Conservation (phyloP, 306 rosid genomes). For the Dryas alaskensis region DNA sequence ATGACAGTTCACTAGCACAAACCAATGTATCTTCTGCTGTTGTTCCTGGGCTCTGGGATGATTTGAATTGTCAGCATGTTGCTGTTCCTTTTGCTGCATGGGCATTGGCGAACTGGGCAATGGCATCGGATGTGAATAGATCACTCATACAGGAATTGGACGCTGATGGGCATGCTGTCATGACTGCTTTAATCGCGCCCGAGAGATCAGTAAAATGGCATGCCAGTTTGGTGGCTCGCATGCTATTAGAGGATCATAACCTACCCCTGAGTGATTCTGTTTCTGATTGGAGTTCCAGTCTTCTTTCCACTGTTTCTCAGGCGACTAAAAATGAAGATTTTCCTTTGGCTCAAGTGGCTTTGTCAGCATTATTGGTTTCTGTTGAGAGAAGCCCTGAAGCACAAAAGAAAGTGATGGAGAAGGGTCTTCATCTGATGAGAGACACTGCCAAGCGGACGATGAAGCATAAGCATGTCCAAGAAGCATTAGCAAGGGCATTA, state of each 20-base stretch:
- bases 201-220: conserved; percentile 99
- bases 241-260: conserved; percentile 70
- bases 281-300: conserved; percentile 87
- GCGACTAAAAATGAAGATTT: conserved; percentile 80
- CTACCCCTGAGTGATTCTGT: conserved; percentile 71
- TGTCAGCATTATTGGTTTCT: conserved; percentile 81
- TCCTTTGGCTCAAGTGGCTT: conserved; percentile 73
- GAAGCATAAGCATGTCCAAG: conserved; percentile 74
- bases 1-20: conserved; percentile 34
- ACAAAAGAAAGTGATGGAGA: conserved; percentile 69
- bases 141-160: conserved; percentile 75
- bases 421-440: conserved; percentile 82
- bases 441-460: conserved; percentile 64
- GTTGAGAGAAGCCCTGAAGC: conserved; percentile 72
- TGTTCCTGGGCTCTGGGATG: conserved; percentile 99
- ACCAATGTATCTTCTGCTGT: conserved; percentile 54
- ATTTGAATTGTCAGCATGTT: conserved; percentile 88
- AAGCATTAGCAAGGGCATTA: conserved; percentile 72
- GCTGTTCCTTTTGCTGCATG: conserved; percentile 98
- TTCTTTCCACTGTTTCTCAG: conserved; percentile 80
- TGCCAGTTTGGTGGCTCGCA: conserved; percentile 75
- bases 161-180: conserved; percentile 80
- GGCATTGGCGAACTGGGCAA: conserved; percentile 98
- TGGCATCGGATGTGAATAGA: conserved; percentile 68
- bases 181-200: conserved; percentile 88